Base-by-base conservation (phyloP, 305 asterid genomes). In the Solanum hybrid region DNA sequence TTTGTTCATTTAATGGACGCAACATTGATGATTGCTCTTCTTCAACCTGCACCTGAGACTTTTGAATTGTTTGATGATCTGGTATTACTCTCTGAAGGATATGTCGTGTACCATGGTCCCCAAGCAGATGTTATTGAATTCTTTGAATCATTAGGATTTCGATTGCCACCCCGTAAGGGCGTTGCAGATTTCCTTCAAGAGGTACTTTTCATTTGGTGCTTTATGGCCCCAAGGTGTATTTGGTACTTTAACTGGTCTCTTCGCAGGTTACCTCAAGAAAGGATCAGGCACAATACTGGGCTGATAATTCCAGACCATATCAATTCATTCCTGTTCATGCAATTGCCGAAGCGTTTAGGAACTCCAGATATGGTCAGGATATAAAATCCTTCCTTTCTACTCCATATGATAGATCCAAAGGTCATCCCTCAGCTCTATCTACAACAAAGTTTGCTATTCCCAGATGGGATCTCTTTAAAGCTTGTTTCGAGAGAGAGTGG, bases 1-100 rank as follows among this genome's bases (percentile, higher is more conserved):
- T 97, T 96, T 91, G 98, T 95, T 88, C 98, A 97, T 94, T 79
- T 94, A 41, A 96, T 97, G 98, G 98, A 96, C 65, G 98, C 96
- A 92, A 96, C 99, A 9, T 94, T 96, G 91, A 78, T 96, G 82
- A 95, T 97, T 97, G 98, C 98, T 90, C 98, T 97, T 87, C 99
- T 96, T 92, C 99, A 97, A 91, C 98, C 98, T 78, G 96, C 99
- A 79, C 99, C 98, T 3, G 99, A 97, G 94, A 97, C 98, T 32
- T 96, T 97, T 90, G 98, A 95, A 78, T 93, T 97, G 89, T 97
- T 97, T 89, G 99, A 97, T 92, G 98, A 97, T 92, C 93, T 97
- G 91, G 93, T 96, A 61, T 81, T 97, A 87, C 94, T 97, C 31
- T 97, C 98, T 33, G 98, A 95, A 89, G 98, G 99, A 29, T 89